phyloP scores from a whole-genome alignment of 371 early-diverging fungal species.

The Mortierella sp. region DNA sequence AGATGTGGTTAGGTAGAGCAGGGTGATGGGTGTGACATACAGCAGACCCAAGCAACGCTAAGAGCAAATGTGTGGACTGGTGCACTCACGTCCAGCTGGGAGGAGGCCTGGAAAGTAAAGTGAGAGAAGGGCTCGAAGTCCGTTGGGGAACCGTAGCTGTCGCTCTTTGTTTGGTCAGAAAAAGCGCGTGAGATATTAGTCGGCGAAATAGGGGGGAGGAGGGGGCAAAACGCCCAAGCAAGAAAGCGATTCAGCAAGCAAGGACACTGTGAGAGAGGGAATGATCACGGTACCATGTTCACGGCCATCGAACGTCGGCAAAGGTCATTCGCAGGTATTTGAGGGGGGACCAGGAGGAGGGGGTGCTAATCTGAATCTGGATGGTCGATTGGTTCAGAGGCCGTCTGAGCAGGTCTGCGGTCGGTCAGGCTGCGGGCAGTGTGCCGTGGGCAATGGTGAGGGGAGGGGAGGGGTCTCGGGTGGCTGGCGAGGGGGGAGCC shows the following conservation, averaged over 20 bases:
- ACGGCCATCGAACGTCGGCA: slow-evolving; percentile 17
- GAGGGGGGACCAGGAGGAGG: no score
- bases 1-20: not conserved
- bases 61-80: not conserved
- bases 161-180: slow-evolving; percentile 21
- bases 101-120: slow-evolving; percentile 36
- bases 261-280: no score
- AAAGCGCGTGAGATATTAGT: not conserved
- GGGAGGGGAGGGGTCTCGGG: no score
- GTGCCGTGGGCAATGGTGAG: no score
- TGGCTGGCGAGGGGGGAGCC: no score
- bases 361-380: no score
- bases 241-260: not conserved
- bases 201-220: not conserved
- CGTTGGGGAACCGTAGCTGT: slow-evolving; percentile 35
- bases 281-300: slow-evolving; percentile 40
- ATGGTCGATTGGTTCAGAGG: no score
- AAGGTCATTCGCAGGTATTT: slow-evolving; percentile 34
- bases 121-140: slow-evolving; percentile 46
- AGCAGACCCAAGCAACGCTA: not conserved
- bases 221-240: not conserved
- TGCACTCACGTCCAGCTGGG: slow-evolving; percentile 37
- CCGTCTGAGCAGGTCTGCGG: no score
- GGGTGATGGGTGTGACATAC: not conserved
- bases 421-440: no score